Evolutionary conservation across 1,284 basidiomycete species (phyloP).

Genomic region (Fomitiporia mediterranea): DNA sequence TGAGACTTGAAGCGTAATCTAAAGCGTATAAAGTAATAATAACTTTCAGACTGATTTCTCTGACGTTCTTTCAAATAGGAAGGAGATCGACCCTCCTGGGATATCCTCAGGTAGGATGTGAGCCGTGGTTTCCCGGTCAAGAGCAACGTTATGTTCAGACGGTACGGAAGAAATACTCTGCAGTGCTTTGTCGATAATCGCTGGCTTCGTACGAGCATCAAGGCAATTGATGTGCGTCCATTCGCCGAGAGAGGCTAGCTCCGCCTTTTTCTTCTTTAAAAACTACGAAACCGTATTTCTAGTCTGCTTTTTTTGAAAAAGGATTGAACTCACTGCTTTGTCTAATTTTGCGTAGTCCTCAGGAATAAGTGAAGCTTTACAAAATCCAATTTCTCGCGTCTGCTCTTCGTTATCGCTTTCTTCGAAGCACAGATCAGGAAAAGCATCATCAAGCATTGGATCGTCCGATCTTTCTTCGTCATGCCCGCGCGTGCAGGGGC

Average conservation of each 20-base stretch:
- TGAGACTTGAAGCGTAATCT: not conserved
- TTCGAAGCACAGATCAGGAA: constrained; percentile 33
- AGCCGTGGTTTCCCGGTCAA: not conserved
- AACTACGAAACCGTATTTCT: constrained; percentile 41
- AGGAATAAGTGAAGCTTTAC: constrained; percentile 65
- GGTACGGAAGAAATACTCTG: constrained; percentile 3
- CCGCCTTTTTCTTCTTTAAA: constrained; percentile 66
- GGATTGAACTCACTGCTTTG: constrained; percentile 41
- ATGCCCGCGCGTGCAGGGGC: constrained; percentile 50
- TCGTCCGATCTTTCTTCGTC: constrained; percentile 23
- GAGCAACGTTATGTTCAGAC: not conserved
- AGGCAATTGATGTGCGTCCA: constrained; percentile 88
- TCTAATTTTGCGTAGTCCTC: constrained; percentile 46
- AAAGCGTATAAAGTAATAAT: not conserved
- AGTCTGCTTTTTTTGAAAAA: not conserved
- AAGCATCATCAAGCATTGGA: constrained; percentile 23
- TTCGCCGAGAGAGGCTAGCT: constrained; percentile 76
- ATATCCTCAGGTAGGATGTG: constrained; percentile 34
- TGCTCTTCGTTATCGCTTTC: constrained; percentile 35
- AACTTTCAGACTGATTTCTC: constrained; percentile 15
- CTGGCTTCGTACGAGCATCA: constrained; percentile 36
- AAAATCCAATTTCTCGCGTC: constrained; percentile 48
- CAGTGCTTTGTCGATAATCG: constrained; percentile 46
- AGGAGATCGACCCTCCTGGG: constrained; percentile 65
- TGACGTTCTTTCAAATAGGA: constrained; percentile 60